Evolutionary conservation across 2,329 filamentous ascomycete genomes (phyloP), one percentile per base, ranked within the genome.

Genomic region (Byssochlamys sp.): DNA sequence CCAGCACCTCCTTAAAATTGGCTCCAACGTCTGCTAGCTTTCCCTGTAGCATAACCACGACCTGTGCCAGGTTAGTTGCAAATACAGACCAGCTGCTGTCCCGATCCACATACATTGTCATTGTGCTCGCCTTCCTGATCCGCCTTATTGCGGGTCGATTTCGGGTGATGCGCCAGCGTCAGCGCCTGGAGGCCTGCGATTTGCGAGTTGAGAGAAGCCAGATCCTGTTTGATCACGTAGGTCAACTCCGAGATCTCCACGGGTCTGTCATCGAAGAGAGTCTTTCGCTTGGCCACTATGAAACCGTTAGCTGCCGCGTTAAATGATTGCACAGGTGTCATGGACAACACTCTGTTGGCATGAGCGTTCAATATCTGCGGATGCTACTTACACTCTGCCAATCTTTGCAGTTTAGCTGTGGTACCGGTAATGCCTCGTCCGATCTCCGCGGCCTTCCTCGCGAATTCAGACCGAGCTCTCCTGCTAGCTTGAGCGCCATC

Each of bases 231-330:
- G 80, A 97, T 96, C 69, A 97, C 89, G 69, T 91, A 96, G 6
- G 91, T 96, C 72, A 96, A 84, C 74, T 97, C 91, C 73, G 94
- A 94, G 73, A 97, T 96, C 75, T 99, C 94, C 57, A 96, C 89
- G 0, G 94, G 91, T 71, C 90, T 85, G 77, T 99, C 94, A 73
- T 99, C 94, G 72, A 99, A 99, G 50, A 99, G 85, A 9, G 94
- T 96, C 76, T 96, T 95, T 68, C 92, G 86, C 74, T 91, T 92
- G n/a, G 94, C 94, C 70, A 99, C 86, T 89, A 55, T 56, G 49
- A 26, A 51, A 24, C n/a, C 7, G 31, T 59, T 56, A 63, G 58
- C 5, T 12, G 5, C n/a, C 6, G 5, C 14, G 3, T 19, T 24
- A 3, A 19, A n/a, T 45, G 39, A 19, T 14, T 24, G 2, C 39